A percentile compares a stretch with the other conserved stretches of the same genome.
Conservation (phyloP, 192 early-diverging fungal genomes). For the Jimgerdemannia flammicorona region DNA sequence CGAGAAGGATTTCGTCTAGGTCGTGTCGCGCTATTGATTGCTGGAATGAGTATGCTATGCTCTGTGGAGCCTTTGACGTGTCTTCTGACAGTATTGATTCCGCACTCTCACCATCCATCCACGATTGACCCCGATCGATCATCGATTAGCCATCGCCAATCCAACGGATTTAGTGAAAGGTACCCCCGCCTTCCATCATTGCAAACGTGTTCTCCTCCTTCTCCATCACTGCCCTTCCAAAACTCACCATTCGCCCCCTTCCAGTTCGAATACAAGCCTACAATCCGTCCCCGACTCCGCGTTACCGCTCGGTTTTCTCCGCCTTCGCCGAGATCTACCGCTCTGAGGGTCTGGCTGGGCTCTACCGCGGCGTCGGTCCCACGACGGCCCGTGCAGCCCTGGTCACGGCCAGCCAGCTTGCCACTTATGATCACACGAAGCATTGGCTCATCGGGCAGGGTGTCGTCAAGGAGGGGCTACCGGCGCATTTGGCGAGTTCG, state of each 20-base stretch:
- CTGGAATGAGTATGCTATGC: too few species aligned
- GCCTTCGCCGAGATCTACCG: conserved; percentile 27
- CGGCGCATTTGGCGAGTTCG: conserved; percentile 32
- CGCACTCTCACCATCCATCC: background rate
- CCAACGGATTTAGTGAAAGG: conserved; percentile 40
- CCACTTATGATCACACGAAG: conserved; percentile 48
- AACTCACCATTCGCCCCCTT: background rate
- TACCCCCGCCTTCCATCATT: background rate
- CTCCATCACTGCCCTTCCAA: conserved; percentile 1
- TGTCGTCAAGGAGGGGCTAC: conserved; percentile 33
- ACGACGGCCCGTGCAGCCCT: conserved; percentile 42
- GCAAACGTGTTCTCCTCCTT: background rate
- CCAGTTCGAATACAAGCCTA: conserved; percentile 33
- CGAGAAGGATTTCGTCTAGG: background rate
- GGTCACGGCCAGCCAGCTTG: conserved; percentile 45
- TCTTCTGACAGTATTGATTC: background rate
- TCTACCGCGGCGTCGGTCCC: conserved; percentile 45
- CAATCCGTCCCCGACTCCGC: conserved; percentile 26
- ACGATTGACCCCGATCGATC: background rate
- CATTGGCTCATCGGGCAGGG: conserved; percentile 30
- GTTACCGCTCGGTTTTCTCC: conserved; percentile 23
- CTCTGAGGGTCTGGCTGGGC: conserved; percentile 31
- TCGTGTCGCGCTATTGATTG: too few species aligned
- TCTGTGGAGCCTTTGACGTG: too few species aligned
- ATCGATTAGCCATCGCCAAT: conserved; percentile 25